phyloP scores from a whole-genome alignment of 2,329 filamentous ascomycete species.

The Sporothrix brasiliensis region DNA sequence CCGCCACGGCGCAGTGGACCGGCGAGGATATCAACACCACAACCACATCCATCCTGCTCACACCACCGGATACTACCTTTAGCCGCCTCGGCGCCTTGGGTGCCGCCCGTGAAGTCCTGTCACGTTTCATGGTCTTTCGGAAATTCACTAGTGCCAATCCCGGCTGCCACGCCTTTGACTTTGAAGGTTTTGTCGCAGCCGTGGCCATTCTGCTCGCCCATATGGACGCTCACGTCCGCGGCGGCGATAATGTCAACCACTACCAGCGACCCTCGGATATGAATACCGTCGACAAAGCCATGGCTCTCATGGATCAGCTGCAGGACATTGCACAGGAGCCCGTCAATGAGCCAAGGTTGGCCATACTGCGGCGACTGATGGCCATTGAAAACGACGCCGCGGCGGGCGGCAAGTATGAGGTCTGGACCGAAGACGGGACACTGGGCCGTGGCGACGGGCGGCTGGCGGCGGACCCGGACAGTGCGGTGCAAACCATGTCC shows the following conservation, averaged over 20 bases:
- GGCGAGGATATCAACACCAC: neutral
- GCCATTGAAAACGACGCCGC: conserved; percentile 40
- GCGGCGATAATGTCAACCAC: conserved; percentile 41
- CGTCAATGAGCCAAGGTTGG: conserved; percentile 40
- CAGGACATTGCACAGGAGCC: conserved; percentile 39
- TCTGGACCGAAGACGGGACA: conserved; percentile 18
- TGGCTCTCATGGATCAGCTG: conserved; percentile 44
- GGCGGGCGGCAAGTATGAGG: conserved; percentile 22
- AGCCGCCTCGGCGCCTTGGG: conserved; percentile 50
- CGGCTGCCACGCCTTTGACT: conserved; percentile 43
- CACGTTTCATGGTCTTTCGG: conserved; percentile 43
- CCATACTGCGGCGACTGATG: conserved; percentile 41
- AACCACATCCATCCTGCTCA: conserved; percentile 34
- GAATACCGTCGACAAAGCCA: conserved; percentile 44
- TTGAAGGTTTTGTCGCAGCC: conserved; percentile 45
- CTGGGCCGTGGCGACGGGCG: conserved; percentile 25
- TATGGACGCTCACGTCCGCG: conserved; percentile 40
- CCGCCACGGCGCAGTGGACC: neutral
- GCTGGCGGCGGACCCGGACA: neutral
- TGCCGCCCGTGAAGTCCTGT: conserved; percentile 45
- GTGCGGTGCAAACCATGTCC: conserved; percentile 27
- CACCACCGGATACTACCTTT: conserved; percentile 46
- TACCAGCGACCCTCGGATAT: conserved; percentile 48
- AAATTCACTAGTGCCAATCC: conserved; percentile 40
- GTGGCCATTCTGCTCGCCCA: conserved; percentile 47